Conservation (phyloP, 495 filamentous ascomycete genomes). For the Extremus antarcticus region DNA sequence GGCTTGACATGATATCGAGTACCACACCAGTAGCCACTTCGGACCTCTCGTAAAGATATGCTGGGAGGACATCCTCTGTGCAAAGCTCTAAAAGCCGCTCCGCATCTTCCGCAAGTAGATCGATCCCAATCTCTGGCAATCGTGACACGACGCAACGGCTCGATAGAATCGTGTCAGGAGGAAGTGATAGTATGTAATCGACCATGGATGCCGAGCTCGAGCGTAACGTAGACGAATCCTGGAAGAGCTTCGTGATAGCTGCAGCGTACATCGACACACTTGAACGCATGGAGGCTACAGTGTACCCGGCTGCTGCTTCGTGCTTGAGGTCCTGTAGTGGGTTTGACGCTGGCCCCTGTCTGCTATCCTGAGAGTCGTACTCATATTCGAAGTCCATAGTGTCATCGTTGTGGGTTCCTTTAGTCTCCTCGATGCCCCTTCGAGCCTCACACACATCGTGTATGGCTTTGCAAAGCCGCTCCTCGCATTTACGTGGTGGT, state of each 20-base stretch:
- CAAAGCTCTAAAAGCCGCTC: conserved; percentile 40
- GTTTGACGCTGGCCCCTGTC: conserved; percentile 19
- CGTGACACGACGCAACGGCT: conserved; percentile 39
- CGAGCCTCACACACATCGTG: not conserved
- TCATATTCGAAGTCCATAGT: conserved; percentile 71
- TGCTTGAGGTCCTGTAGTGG: not conserved
- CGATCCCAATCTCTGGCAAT: conserved; percentile 31
- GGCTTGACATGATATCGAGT: conserved; percentile 57
- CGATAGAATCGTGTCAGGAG: conserved; percentile 35
- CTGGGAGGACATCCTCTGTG: conserved; percentile 49
- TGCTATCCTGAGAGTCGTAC: conserved; percentile 48
- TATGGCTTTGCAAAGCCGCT: not conserved
- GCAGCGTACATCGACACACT: conserved; percentile 5
- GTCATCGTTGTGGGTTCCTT: conserved; percentile 36
- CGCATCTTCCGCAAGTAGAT: conserved; percentile 27
- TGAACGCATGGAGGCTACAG: conserved; percentile 3
- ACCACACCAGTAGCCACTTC: conserved; percentile 63
- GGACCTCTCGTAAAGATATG: conserved; percentile 57
- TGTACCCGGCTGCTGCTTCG: conserved; percentile 1
- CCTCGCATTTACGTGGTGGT: not conserved
- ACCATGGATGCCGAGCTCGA: conserved; percentile 30
- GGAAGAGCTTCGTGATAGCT: not conserved
- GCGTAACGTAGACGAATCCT: not conserved
- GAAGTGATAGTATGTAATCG: conserved; percentile 46
- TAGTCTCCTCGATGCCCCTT: not conserved